These are phyloP conservation scores for Candolleomyces eurysporus DNA, from an alignment of 768 basidiomycete genomes.

Conservation along the genomic window DNA sequence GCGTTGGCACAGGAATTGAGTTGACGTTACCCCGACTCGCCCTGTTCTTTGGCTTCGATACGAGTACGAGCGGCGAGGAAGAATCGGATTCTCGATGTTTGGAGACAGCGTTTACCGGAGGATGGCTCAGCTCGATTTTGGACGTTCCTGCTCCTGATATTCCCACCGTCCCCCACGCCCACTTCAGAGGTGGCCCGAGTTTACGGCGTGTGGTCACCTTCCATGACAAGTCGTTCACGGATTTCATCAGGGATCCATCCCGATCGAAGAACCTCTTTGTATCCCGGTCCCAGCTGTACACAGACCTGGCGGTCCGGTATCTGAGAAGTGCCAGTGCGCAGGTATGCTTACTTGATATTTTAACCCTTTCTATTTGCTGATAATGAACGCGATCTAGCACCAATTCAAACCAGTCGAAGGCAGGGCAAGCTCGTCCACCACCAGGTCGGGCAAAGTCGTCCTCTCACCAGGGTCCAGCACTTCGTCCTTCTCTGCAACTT, in stretches of 20 bases:
- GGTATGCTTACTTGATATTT: neutral
- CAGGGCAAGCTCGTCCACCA: neutral
- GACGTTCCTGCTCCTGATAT: neutral
- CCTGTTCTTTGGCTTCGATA: neutral
- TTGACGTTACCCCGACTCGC: neutral
- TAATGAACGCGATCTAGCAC: neutral
- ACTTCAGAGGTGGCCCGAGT: neutral
- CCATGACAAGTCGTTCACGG: neutral
- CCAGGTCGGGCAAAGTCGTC: neutral
- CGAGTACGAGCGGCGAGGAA: neutral
- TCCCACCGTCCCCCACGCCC: neutral
- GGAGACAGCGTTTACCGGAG: slow-evolving; percentile 6
- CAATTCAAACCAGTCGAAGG: neutral
- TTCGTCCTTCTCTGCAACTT: slow-evolving; percentile 1
- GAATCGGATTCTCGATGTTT: neutral
- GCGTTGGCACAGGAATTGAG: neutral
- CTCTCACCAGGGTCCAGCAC: neutral
- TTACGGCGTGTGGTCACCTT: neutral
- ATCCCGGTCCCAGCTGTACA: slow-evolving; percentile 3
- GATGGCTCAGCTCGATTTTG: neutral
- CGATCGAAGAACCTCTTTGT: neutral
- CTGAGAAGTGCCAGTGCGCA: slow-evolving; percentile 3
- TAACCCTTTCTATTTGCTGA: neutral
- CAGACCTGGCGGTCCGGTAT: slow-evolving; percentile 2
- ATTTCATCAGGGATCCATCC: slow-evolving; percentile 1